phyloP scores from a whole-genome alignment of 2,329 filamentous ascomycete species.

The Piedraia hortae region DNA sequence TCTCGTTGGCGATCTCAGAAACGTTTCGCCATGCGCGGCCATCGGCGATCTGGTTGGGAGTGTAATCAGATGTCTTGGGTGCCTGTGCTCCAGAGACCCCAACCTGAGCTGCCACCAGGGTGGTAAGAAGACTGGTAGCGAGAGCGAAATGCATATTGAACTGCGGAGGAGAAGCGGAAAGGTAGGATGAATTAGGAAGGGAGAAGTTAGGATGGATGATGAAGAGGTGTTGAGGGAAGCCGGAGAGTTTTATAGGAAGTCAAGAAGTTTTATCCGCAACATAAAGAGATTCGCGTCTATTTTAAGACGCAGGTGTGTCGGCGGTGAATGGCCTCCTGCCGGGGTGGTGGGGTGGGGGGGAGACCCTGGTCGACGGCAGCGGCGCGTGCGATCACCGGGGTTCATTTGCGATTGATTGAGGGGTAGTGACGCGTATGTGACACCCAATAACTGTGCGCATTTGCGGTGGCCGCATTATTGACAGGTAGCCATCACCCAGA shows the following conservation, averaged over 20 bases:
- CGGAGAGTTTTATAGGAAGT: not conserved
- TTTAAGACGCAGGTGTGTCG: no score
- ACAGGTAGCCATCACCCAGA: no score
- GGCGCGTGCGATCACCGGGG: no score
- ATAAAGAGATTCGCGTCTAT: no score
- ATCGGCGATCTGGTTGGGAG: conserved; percentile 6
- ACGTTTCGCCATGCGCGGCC: conserved; percentile 10
- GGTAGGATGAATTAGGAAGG: conserved; percentile 1
- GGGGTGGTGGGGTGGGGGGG: no score
- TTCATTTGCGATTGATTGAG: no score
- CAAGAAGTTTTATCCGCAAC: no score
- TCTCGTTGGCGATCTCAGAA: conserved; percentile 7
- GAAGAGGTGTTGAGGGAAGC: not conserved
- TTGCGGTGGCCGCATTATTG: no score
- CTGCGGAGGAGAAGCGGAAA: not conserved
- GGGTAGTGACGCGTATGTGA: no score
- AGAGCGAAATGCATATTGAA: conserved; percentile 1
- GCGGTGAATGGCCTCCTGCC: no score
- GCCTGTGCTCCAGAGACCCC: conserved; percentile 5
- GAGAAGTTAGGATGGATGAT: not conserved
- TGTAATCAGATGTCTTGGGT: conserved; percentile 7
- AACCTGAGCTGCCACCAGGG: conserved; percentile 3
- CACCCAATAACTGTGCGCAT: no score
- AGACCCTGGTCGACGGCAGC: no score
- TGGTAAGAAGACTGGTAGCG: conserved; percentile 2